phyloP scores from a whole-genome alignment of 1,284 basidiomycete species.

The Cystobasidiaceae sp. region DNA sequence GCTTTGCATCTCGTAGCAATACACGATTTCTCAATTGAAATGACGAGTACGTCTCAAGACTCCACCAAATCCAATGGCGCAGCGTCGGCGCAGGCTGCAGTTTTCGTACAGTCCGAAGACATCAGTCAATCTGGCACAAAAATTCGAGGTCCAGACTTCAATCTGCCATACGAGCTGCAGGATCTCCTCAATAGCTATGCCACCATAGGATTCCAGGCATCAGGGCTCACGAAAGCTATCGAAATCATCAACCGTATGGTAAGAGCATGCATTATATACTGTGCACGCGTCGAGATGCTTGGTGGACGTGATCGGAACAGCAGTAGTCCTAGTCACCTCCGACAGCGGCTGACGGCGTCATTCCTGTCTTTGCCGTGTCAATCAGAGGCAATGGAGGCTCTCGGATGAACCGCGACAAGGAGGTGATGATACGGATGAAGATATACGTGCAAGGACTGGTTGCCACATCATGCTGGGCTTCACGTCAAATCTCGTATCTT shows the following conservation, averaged over 20 bases:
- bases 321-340: too few species aligned
- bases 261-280: too few species aligned
- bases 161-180: slow-evolving; percentile 62
- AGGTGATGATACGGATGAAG: slow-evolving; percentile 58
- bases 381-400: slow-evolving; percentile 70
- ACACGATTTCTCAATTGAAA: too few species aligned
- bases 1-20: too few species aligned
- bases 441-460: slow-evolving; percentile 61
- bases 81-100: slow-evolving; percentile 24
- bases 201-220: slow-evolving; percentile 93
- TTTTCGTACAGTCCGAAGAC: slow-evolving; percentile 28
- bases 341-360: background rate
- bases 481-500: slow-evolving; percentile 97
- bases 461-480: slow-evolving; percentile 95
- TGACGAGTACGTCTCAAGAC: background rate
- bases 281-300: too few species aligned
- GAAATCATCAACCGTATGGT: slow-evolving; percentile 88
- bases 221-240: slow-evolving; percentile 79
- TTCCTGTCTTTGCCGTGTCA: too few species aligned
- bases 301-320: too few species aligned
- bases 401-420: slow-evolving; percentile 74
- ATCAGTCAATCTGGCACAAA: slow-evolving; percentile 55
- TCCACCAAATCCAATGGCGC: background rate
- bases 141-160: slow-evolving; percentile 84
- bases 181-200: slow-evolving; percentile 73